Conservation (phyloP, 345 rosid species). For the Cochlearia excelsa region DNA sequence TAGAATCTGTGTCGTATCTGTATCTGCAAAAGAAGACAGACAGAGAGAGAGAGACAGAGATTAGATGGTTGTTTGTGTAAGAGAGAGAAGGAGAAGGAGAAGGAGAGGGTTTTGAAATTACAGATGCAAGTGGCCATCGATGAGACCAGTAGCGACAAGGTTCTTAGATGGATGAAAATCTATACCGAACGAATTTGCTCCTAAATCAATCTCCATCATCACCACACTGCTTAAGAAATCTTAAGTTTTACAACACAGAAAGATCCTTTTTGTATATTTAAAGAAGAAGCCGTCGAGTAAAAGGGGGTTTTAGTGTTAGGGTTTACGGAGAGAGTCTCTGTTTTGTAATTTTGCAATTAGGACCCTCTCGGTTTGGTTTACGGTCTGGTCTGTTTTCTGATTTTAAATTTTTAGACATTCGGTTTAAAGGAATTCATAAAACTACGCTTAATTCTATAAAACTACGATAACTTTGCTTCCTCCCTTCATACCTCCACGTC, state of each 20-base stretch:
- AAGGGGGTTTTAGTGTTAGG: too few species aligned
- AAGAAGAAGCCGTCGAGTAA: too few species aligned
- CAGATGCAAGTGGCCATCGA: slow-evolving; percentile 77
- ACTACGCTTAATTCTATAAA: too few species aligned
- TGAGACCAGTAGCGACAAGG: slow-evolving; percentile 66
- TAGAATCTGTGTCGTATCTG: slow-evolving; percentile 51
- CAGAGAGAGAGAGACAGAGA: too few species aligned
- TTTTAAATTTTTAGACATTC: too few species aligned
- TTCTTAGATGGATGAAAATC: slow-evolving; percentile 73
- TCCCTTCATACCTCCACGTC: slow-evolving; percentile 84
- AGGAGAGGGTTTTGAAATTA: slow-evolving; percentile 27
- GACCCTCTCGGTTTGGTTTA: too few species aligned
- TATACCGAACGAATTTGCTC: slow-evolving; percentile 64
- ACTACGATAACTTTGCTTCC: slow-evolving; percentile 81
- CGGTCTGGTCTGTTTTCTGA: too few species aligned
- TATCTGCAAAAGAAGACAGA: slow-evolving; percentile 44
- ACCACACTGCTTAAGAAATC: background rate
- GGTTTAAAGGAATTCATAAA: too few species aligned
- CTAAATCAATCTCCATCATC: slow-evolving; percentile 72
- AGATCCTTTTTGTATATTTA: too few species aligned
- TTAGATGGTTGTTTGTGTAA: slow-evolving; percentile 1
- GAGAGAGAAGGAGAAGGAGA: background rate
- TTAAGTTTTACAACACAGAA: too few species aligned
- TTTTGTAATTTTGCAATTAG: too few species aligned
- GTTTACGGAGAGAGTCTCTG: too few species aligned